Conservation (phyloP, 1,284 basidiomycete species). For the Golubevia pallescens region DNA sequence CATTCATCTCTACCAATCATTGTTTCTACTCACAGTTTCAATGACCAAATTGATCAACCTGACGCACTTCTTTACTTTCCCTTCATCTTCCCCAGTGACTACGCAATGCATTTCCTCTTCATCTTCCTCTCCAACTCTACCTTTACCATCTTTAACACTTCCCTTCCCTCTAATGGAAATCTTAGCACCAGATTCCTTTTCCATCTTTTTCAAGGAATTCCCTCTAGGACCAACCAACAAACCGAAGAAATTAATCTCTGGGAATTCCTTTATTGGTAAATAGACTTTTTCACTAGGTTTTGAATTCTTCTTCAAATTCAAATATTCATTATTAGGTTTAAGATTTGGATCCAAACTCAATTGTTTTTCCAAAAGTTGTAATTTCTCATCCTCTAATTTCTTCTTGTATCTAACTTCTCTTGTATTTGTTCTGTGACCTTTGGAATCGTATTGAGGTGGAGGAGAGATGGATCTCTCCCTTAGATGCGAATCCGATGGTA, state of each 20-base stretch:
- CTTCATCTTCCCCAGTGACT: slow-evolving; percentile 88
- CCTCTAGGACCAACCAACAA: slow-evolving; percentile 96
- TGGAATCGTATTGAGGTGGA: slow-evolving; percentile 93
- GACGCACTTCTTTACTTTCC: slow-evolving; percentile 88
- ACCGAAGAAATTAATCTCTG: slow-evolving; percentile 99
- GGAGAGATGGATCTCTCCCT: slow-evolving; percentile 83
- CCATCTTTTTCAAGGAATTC: slow-evolving; percentile 99
- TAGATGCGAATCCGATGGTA: neutral
- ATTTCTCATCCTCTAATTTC: slow-evolving; percentile 96
- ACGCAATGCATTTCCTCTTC: slow-evolving; percentile 99
- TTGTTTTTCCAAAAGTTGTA: slow-evolving; percentile 88
- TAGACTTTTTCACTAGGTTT: slow-evolving; percentile 86
- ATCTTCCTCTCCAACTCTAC: slow-evolving; percentile 85
- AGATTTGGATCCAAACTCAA: slow-evolving; percentile 98
- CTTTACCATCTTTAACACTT: slow-evolving; percentile 97
- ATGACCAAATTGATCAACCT: slow-evolving; percentile 96
- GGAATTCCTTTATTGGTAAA: slow-evolving; percentile 98
- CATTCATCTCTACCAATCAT: too few relatives aligned
- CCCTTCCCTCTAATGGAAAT: slow-evolving; percentile 98
- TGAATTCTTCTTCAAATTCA: slow-evolving; percentile 80
- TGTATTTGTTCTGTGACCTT: slow-evolving; percentile 96
- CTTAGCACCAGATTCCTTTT: slow-evolving; percentile 94
- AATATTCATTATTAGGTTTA: slow-evolving; percentile 92
- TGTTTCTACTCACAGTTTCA: slow-evolving; percentile 77
- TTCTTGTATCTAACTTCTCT: slow-evolving; percentile 97